Conservation (phyloP, 345 rosid genomes). For the Salix suchowensis region DNA sequence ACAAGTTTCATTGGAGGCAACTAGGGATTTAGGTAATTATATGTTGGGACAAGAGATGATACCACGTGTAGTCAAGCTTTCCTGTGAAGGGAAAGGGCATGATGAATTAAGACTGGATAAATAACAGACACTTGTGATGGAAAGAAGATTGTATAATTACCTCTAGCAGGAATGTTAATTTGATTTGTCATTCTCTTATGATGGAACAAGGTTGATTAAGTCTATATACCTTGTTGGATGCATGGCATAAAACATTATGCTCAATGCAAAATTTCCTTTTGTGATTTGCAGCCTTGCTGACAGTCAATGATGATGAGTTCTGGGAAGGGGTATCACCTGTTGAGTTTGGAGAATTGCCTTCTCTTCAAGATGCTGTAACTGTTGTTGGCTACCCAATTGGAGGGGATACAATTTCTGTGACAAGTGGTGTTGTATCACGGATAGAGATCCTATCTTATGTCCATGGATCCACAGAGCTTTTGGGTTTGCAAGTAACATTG, state of each 20-base stretch:
- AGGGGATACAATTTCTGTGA: conserved; percentile 94
- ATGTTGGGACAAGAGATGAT: neutral
- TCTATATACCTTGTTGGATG: neutral
- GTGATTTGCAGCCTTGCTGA: conserved; percentile 61
- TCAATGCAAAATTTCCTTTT: neutral
- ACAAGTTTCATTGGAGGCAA: neutral
- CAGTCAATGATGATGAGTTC: conserved; percentile 76
- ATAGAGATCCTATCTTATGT: conserved; percentile 90
- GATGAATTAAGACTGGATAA: neutral
- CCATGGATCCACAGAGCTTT: conserved; percentile 90
- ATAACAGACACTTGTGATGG: neutral
- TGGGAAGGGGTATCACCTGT: conserved; percentile 88
- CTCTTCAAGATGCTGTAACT: conserved; percentile 95
- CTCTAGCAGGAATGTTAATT: neutral
- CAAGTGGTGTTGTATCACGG: conserved; percentile 93
- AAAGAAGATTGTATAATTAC: neutral
- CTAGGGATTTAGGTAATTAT: neutral
- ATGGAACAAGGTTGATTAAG: neutral
- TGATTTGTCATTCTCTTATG: neutral
- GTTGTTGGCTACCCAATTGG: conserved; percentile 98
- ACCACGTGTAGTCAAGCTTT: neutral
- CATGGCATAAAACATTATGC: neutral
- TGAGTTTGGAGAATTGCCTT: conserved; percentile 89
- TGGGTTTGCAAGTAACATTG: conserved; percentile 72
- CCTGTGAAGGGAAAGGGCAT: neutral